A percentile compares a stretch with the other conserved stretches of the same genome.
Conservation (phyloP, 495 filamentous ascomycete species). For the Penicillium silybi region DNA sequence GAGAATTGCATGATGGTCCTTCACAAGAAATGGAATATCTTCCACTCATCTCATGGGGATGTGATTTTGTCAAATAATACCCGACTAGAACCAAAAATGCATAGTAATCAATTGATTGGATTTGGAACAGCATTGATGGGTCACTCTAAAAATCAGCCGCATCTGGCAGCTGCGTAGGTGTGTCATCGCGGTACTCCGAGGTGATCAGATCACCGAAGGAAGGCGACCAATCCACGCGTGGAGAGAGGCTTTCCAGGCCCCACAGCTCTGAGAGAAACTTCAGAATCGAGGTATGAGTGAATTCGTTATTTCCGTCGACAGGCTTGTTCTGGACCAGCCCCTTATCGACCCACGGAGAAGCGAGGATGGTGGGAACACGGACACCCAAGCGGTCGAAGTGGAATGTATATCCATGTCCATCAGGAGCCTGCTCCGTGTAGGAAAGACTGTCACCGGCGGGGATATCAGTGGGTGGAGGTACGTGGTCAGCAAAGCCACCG, state of each 20-base stretch:
- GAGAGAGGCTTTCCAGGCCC: conserved; percentile 39
- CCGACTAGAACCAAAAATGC: neutral
- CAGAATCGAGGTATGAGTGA: conserved; percentile 44
- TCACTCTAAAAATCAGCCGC: conserved; percentile 5
- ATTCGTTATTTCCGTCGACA: conserved; percentile 27
- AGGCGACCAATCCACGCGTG: conserved; percentile 42
- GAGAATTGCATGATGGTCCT: neutral
- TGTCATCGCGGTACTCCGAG: conserved; percentile 26
- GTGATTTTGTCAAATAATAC: neutral
- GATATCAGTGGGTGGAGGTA: conserved; percentile 41
- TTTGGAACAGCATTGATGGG: neutral
- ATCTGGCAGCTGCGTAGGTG: conserved; percentile 22
- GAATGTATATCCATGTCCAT: conserved; percentile 43
- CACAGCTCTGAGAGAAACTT: conserved; percentile 41
- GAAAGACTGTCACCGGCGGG: conserved; percentile 40
- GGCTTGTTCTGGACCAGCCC: conserved; percentile 40
- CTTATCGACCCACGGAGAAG: conserved; percentile 47
- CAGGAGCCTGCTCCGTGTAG: conserved; percentile 38
- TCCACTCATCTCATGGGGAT: conserved; percentile 49
- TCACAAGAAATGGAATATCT: conserved; percentile 1
- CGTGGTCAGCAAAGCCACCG: conserved; percentile 49
- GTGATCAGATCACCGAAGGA: conserved; percentile 37
- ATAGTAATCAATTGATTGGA: neutral
- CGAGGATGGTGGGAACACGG: conserved; percentile 47
- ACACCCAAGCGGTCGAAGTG: conserved; percentile 49